Evolutionary conservation across 2,329 filamentous ascomycete species (phyloP), one percentile per base, ranked within the genome.

Genomic region (Sporothrix globosa): DNA sequence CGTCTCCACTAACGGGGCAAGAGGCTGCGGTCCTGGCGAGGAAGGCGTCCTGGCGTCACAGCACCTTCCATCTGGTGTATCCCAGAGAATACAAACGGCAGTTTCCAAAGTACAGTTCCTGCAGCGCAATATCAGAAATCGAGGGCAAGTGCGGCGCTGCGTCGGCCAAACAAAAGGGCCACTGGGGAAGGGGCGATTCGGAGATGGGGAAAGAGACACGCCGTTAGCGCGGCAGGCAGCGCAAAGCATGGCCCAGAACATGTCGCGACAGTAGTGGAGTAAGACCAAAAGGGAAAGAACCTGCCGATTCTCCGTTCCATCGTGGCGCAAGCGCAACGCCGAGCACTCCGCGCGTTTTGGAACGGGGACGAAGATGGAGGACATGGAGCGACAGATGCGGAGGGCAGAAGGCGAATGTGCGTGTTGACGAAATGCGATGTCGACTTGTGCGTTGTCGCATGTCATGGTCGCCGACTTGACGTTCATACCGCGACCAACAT

Each of bases 251-350:
- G 58, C 39, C 58, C 61, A 44, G 13, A 27, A 4, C 41, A 17
- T 44, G 41, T 17, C 41, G 41, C 41, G 41, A 3, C 14, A 54
- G 17, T 4, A n/a, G 27, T 41, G 19, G 39, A 58, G 30, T 27
- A 44, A 11, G n/a, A 39, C 39, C 58, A 44, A 24, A 30, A 27
- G 27, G 41, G 21, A 30, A 63, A 34, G 61, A 24, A 50, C 61
- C 60, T 61, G 39, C 30, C 2, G 34, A 39, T 58, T 19, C n/a
- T 2, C 30, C 30, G n/a, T 10, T 19, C 34, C 17, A 46, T 39
- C 58, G 58, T 63, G 58, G 58, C 58, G 58, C 39, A 46, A 63
- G 58, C 13, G 48, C 63, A 66, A 46, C 50, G 21, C 66, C 52
- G 52, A 68, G 39, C 66, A 34, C 21, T 58, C 52, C 52, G 52